Evolutionary conservation across 169 alveolate species (phyloP).

Genomic region (Plasmodium adleri): DNA sequence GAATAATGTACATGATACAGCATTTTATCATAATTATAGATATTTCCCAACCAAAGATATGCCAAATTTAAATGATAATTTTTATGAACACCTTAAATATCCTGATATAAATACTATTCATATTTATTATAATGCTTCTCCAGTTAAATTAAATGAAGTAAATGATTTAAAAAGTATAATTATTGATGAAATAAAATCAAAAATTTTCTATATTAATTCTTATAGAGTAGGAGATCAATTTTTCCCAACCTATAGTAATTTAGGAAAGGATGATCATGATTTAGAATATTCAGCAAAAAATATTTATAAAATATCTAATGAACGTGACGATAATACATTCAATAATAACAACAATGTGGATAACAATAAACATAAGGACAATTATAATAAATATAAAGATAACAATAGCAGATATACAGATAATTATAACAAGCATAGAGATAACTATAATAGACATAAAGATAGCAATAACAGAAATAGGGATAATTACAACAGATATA

Average conservation of each 20-base stretch:
- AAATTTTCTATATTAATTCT: slow-evolving; percentile 51
- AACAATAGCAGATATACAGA: background rate
- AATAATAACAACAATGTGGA: background rate
- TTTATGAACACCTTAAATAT: background rate
- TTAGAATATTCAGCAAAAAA: slow-evolving; percentile 10
- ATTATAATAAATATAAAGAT: background rate
- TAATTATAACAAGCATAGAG: background rate
- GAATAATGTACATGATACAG: background rate
- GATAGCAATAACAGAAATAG: too few species aligned
- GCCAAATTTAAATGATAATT: background rate
- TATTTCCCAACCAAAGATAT: slow-evolving; percentile 2
- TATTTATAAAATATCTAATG: background rate
- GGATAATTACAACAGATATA: too few species aligned
- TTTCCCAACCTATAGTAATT: slow-evolving; percentile 49
- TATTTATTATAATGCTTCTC: slow-evolving; percentile 23
- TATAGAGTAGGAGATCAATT: slow-evolving; percentile 53
- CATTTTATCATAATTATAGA: slow-evolving; percentile 27
- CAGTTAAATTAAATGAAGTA: slow-evolving; percentile 11
- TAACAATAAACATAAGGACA: background rate
- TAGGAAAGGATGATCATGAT: slow-evolving; percentile 67
- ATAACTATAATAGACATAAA: too few species aligned
- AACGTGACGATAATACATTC: background rate
- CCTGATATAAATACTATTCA: slow-evolving; percentile 15
- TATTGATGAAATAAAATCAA: slow-evolving; percentile 54
- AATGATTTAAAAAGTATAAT: slow-evolving; percentile 19